Percentiles rank a stretch among this genome's conserved stretches.
These are phyloP conservation scores for Colletotrichum sp. DNA, from an alignment of 2,329 filamentous ascomycete genomes.

Conservation along the genomic window DNA sequence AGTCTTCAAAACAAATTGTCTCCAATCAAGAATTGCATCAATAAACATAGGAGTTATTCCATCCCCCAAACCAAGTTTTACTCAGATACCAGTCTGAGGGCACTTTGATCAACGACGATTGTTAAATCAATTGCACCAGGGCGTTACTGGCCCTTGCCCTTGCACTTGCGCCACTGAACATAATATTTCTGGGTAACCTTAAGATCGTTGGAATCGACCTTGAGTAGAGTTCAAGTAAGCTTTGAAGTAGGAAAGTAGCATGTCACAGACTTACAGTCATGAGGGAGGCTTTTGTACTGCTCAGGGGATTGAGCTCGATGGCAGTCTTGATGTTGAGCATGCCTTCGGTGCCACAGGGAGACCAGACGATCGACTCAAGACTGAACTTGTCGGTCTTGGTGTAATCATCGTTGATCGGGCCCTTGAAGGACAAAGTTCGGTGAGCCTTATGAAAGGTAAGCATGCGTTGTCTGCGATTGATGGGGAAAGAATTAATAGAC, in stretches of 20 bases:
- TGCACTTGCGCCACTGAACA: background rate
- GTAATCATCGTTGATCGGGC: conserved; percentile 47
- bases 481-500: conserved; percentile 25
- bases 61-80: background rate
- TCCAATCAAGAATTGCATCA: background rate
- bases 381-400: conserved; percentile 48
- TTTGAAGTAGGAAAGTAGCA: background rate
- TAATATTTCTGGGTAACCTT: background rate
- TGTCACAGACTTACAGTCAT: conserved; percentile 28
- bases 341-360: conserved; percentile 52
- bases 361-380: conserved; percentile 53
- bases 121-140: background rate
- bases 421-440: conserved; percentile 43
- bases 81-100: background rate
- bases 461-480: rapidly evolving
- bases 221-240: background rate
- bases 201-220: background rate
- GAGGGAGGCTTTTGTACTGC: conserved; percentile 20
- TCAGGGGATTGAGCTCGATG: conserved; percentile 37
- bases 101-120: background rate
- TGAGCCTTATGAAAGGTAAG: conserved; percentile 32
- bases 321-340: conserved; percentile 61
- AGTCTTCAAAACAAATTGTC: background rate
- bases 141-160: background rate
- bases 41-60: rapidly evolving